Evolutionary conservation across 2,329 filamentous ascomycete genomes (phyloP).

Genomic region (Cladosporium velox): DNA sequence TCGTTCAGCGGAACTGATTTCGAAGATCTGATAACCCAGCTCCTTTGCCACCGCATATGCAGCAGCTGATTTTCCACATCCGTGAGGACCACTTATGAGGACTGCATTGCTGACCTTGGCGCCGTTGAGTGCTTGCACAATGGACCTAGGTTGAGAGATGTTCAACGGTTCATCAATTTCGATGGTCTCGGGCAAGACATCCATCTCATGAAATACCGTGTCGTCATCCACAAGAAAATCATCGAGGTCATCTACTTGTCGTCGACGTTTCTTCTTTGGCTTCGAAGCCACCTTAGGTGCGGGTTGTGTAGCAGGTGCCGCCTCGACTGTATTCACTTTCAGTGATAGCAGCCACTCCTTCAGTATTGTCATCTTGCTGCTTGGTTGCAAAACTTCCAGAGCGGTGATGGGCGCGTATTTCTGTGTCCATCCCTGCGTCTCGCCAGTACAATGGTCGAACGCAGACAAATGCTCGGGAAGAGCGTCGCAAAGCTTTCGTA

Average conservation of each 20-base stretch:
- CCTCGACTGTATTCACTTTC: slow-evolving; percentile 72
- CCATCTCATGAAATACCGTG: slow-evolving; percentile 70
- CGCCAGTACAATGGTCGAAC: slow-evolving; percentile 78
- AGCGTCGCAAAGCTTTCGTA: slow-evolving; percentile 60
- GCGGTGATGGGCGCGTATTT: slow-evolving; percentile 78
- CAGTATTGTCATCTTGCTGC: slow-evolving; percentile 68
- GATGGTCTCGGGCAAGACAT: slow-evolving; percentile 66
- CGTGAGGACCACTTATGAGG: slow-evolving; percentile 84
- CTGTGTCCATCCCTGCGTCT: slow-evolving; percentile 71
- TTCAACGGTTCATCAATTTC: not conserved
- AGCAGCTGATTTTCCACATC: slow-evolving; percentile 89
- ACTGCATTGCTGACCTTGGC: slow-evolving; percentile 69
- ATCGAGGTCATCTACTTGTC: slow-evolving; percentile 66
- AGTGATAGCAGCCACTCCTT: slow-evolving; percentile 79
- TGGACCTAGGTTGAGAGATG: slow-evolving; percentile 36
- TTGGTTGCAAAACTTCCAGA: slow-evolving; percentile 72
- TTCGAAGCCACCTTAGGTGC: slow-evolving; percentile 39
- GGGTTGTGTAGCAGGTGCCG: slow-evolving; percentile 23
- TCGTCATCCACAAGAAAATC: slow-evolving; percentile 79
- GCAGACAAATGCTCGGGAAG: slow-evolving; percentile 68
- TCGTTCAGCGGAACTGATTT: slow-evolving; percentile 82
- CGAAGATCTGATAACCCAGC: slow-evolving; percentile 89
- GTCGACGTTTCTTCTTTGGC: slow-evolving; percentile 64
- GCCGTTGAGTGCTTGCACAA: slow-evolving; percentile 35
- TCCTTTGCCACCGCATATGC: slow-evolving; percentile 92